Base-by-base conservation (phyloP, 768 basidiomycete genomes). In the Tricholoma hemisulphureum region DNA sequence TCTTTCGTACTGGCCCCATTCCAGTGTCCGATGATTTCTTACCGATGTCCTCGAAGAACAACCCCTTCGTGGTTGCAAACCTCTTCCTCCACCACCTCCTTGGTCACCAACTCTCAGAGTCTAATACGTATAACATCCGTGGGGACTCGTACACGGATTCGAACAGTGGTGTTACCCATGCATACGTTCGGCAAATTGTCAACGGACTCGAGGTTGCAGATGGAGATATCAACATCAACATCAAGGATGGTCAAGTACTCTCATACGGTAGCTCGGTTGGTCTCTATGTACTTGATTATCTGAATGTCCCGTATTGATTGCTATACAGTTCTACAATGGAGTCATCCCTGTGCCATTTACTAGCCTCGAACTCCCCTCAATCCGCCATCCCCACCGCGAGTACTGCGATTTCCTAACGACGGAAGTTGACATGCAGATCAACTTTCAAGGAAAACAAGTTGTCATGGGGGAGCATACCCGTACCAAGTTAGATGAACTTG, bases 141-240 rank as follows among this genome's bases (percentile, higher is more conserved):
- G 76, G 84, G 56, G 91, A 93, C 74, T 92, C 90, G 13, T 95
- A 96, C 73, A 93, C 91, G 48, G 95, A 98, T 75, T 73, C 76
- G 58, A 84, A 82, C 59, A 94, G 91, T 2, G 90, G 89, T n/a
- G 80, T 97, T 51, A 88, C 92, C 26, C 94, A 98, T 73, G 80
- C 94, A 64, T 96, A 95, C 69, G 86, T 89, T 60, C 83, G 88
- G 63, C 95, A 99, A 75, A 61, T 90, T 57, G 75, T 95, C 65
- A 86, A 90, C 57, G 94, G 93, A 13, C 76, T 96, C 45, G 92
- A 96, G 67, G 93, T 99, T 14, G 81, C 83, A 10, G 93, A 97
- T 65, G 92, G 91, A 26, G 89, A 97, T 72, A 84, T 97, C 77
- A 98, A 98, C 71, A 74, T 99, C 68, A 97, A 98, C 77, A 78